Evolutionary conservation across 1,284 basidiomycete genomes (phyloP).

Genomic region (Ganoderma sinense): DNA sequence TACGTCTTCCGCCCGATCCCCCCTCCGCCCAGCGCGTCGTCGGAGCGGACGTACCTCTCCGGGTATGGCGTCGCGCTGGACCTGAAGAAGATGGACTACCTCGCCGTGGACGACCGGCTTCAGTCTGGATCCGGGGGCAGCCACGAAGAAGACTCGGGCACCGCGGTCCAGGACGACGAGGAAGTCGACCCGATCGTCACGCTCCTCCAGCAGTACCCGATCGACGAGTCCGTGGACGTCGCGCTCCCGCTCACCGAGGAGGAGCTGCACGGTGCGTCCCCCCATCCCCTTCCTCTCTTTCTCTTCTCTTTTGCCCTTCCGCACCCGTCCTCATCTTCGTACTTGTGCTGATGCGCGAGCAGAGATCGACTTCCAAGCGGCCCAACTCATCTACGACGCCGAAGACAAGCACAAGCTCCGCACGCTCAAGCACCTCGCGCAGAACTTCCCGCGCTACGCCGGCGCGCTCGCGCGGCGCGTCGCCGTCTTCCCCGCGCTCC

Average conservation of each 20-base stretch:
- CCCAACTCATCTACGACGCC: conserved; percentile 75
- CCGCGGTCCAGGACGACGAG: conserved; percentile 32
- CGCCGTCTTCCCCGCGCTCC: conserved; percentile 56
- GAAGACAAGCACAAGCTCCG: conserved; percentile 50
- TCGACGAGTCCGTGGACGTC: conserved; percentile 56
- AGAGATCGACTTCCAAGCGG: conserved; percentile 80
- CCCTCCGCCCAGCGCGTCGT: conserved; percentile 37
- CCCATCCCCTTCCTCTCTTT: too few species aligned
- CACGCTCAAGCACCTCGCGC: conserved; percentile 76
- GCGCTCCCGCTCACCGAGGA: conserved; percentile 66
- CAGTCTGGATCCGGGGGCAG: conserved; percentile 19
- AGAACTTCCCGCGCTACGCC: conserved; percentile 90
- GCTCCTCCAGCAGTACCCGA: conserved; percentile 64
- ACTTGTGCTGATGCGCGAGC: background rate
- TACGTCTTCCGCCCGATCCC: conserved; percentile 81
- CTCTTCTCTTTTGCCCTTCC: too few species aligned
- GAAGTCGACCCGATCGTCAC: conserved; percentile 53
- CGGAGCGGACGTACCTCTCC: conserved; percentile 61
- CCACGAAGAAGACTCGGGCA: conserved; percentile 2
- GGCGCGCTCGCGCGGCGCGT: conserved; percentile 75
- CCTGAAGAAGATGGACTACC: conserved; percentile 97
- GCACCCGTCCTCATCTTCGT: background rate
- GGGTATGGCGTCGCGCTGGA: conserved; percentile 94
- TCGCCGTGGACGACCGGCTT: conserved; percentile 88
- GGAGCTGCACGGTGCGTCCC: conserved; percentile 62